Evolutionary conservation across 345 rosid genomes (phyloP), one percentile per base, ranked within the genome.

Genomic region (Laguncularia racemosa): DNA sequence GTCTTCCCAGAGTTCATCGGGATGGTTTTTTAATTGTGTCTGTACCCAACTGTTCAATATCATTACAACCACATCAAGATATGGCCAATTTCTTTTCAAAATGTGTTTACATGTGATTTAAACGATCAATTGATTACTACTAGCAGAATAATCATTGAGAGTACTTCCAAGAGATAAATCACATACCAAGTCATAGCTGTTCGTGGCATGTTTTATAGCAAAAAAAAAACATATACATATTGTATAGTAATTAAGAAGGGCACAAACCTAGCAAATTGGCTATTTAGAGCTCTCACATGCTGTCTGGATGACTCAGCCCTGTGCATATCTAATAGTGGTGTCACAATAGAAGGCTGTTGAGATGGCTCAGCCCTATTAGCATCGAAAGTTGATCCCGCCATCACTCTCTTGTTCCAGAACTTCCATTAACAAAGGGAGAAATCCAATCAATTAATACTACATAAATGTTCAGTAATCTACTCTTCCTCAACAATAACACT

Each of bases 1-100:
- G 78, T 89, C 95, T 68, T 89, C 92, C 99, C 99, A 89, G 58
- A 93, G 95, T 86, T 89, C 99, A 78, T 93, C 90, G 23, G 97
- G 95, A 57, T 87, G 96, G 68, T 87, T 79, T 83, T 84, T 93
- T 60, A 93, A 73, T 74, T 93, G 96, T 50, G 70, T 57, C 68
- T 93, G 99, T 75, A 89, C 95, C 96, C 97, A 93, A 67, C 99
- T 93, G 78, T 72, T 65, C 58, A 48, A 8, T 33, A 57, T 58
- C 20, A 68, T 40, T n/a, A 62, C 26, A 18, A 64, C 16, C 47
- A 57, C 17, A 56, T 52, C 28, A 16, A 20, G 53, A 44, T 17
- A 14, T 15, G 20, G 28, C 18, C 20, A 51, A 20, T 51, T 23
- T 21, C 26, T 33, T 3, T 33, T 33, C 40, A 33, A 33, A 3